Evolutionary conservation across 2,329 filamentous ascomycete genomes (phyloP).

Genomic region (Colletotrichum eremochloae): DNA sequence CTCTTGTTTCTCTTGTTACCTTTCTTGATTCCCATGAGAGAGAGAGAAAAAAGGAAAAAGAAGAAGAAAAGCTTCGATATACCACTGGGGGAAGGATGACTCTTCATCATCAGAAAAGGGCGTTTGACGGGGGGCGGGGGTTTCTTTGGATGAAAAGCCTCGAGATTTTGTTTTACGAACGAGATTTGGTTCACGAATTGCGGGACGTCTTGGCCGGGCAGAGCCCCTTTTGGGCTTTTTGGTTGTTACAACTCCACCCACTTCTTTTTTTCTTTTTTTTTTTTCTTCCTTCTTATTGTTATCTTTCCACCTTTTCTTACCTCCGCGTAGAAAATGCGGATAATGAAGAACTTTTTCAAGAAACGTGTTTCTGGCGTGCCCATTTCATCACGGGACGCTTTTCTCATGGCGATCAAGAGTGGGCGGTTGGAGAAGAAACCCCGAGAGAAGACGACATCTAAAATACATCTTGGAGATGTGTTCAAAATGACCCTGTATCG

Average conservation of each 20-base stretch:
- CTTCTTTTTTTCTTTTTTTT: no score
- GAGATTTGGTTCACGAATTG: neutral
- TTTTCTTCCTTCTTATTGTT: neutral
- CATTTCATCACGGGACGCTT: no score
- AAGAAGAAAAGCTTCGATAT: neutral
- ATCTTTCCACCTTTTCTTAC: neutral
- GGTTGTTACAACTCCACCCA: neutral
- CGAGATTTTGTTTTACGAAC: neutral
- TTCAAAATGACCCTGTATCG: neutral
- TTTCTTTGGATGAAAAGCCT: neutral
- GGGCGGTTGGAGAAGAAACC: no score
- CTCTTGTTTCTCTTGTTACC: neutral
- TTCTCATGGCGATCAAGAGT: no score
- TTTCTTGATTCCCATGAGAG: neutral
- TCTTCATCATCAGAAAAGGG: no score
- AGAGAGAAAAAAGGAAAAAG: no score
- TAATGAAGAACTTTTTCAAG: neutral
- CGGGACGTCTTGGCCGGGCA: neutral
- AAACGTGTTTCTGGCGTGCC: no score
- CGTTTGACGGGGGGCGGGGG: no score
- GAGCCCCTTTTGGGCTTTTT: neutral
- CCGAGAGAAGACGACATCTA: neutral
- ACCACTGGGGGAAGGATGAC: conserved; percentile 1
- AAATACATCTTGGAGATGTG: neutral
- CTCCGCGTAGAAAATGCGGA: neutral